Evolutionary conservation across 345 rosid species (phyloP).

Genomic region (Populus alba): DNA sequence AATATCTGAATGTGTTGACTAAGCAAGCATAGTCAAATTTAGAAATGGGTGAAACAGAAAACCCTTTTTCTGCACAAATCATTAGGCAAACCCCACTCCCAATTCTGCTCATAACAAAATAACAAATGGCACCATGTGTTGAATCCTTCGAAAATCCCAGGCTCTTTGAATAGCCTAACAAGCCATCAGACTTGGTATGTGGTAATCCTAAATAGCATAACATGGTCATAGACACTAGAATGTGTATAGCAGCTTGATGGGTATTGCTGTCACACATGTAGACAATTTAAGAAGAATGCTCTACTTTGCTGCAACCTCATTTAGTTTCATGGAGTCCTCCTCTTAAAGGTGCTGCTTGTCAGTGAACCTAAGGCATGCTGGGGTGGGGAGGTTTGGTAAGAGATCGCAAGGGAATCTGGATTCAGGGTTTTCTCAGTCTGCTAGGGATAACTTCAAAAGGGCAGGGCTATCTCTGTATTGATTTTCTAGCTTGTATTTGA

Average conservation of each 20-base stretch:
- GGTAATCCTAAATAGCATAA: not conserved
- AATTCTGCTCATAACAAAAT: not conserved
- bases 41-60: not conserved
- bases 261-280: not conserved
- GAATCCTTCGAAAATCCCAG: not conserved
- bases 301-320: not conserved
- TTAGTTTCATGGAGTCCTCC: not conserved
- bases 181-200: not conserved
- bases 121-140: not conserved
- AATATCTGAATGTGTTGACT: not conserved
- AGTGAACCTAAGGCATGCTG: too few relatives aligned
- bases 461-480: not conserved
- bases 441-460: not conserved
- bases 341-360: not conserved
- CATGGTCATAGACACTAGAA: not conserved
- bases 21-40: not conserved
- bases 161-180: not conserved
- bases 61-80: not conserved
- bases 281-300: not conserved
- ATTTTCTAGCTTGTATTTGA: not conserved
- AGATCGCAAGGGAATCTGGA: too few relatives aligned
- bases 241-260: not conserved
- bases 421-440: not conserved
- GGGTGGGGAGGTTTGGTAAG: too few relatives aligned
- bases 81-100: not conserved